Percentiles rank a stretch among this genome's conserved stretches.
These are phyloP conservation scores for Astrothelium macrocarpum DNA, from an alignment of 495 filamentous ascomycete species.

Conservation along the genomic window DNA sequence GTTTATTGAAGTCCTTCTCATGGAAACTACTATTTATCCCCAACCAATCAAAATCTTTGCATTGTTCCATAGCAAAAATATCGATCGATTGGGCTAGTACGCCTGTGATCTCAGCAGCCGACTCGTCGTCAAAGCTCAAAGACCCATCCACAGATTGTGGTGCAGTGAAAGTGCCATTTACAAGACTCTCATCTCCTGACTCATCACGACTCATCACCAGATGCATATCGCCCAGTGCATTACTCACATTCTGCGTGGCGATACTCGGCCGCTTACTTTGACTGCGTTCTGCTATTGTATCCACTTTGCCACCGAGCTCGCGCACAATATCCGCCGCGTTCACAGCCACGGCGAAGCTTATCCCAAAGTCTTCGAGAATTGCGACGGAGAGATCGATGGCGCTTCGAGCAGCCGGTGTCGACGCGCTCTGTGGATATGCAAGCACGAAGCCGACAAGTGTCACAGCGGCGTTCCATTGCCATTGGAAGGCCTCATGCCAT, in stretches of 20 bases:
- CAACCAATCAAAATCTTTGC: neutral
- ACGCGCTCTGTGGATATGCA: constrained; percentile 30
- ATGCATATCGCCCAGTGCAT: neutral
- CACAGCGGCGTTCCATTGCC: constrained; percentile 45
- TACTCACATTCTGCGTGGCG: neutral
- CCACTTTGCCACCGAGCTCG: constrained; percentile 26
- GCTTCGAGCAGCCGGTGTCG: constrained; percentile 28
- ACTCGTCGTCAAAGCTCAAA: neutral
- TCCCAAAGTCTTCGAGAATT: constrained; percentile 40
- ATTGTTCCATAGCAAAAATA: neutral
- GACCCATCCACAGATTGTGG: neutral
- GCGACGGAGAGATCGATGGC: constrained; percentile 34
- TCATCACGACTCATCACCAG: neutral
- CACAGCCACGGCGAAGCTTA: constrained; percentile 36
- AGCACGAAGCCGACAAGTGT: constrained; percentile 42
- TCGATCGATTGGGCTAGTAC: neutral
- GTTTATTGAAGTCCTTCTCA: neutral
- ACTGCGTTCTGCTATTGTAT: constrained; percentile 16
- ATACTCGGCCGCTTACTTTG: neutral
- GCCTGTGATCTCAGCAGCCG: neutral
- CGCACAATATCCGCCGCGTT: constrained; percentile 37
- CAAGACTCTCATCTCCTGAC: neutral
- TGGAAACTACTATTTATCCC: neutral
- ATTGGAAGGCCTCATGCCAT: constrained; percentile 44
- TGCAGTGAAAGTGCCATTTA: neutral